Evolutionary conservation across 1,284 basidiomycete genomes (phyloP).

Genomic region (Volvariella surrecta): DNA sequence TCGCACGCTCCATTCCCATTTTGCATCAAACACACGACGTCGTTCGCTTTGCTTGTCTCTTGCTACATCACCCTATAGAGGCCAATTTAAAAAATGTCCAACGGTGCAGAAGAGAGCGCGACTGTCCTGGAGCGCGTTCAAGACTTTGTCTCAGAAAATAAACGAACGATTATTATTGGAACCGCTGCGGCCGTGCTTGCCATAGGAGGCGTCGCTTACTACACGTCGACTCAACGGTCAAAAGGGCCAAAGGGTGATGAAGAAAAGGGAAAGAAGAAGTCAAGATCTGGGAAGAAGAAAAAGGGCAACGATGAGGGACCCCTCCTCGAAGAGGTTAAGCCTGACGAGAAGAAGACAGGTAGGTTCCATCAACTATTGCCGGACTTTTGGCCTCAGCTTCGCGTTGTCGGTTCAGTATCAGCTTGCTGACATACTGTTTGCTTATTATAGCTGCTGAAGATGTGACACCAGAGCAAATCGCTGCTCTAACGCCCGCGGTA

Average conservation of each 20-base stretch:
- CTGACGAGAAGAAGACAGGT: slow-evolving; percentile 10
- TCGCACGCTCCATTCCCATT: too few relatives aligned
- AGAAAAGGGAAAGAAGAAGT: slow-evolving; percentile 49
- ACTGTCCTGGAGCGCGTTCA: slow-evolving; percentile 49
- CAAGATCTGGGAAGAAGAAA: slow-evolving; percentile 32
- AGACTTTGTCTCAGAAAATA: slow-evolving; percentile 67
- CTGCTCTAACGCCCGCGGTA: too few relatives aligned
- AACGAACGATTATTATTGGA: slow-evolving; percentile 59
- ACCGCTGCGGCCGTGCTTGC: slow-evolving; percentile 67
- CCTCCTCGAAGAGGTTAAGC: slow-evolving; percentile 58
- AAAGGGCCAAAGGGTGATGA: slow-evolving; percentile 27
- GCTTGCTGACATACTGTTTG: not conserved
- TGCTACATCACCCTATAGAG: too few relatives aligned
- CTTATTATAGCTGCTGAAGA: not conserved
- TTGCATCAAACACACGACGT: too few relatives aligned
- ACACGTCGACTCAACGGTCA: slow-evolving; percentile 37
- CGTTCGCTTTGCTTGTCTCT: too few relatives aligned
- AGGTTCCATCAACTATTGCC: too few relatives aligned
- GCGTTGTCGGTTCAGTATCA: too few relatives aligned
- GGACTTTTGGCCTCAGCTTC: too few relatives aligned
- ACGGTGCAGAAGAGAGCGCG: not conserved
- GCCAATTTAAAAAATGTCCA: too few relatives aligned
- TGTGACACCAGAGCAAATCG: slow-evolving; percentile 3
- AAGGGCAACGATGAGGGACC: slow-evolving; percentile 49
- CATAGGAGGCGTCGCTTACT: slow-evolving; percentile 73